phyloP scores from a whole-genome alignment of 352 stramenopile species.

The Pythium aquatile region DNA sequence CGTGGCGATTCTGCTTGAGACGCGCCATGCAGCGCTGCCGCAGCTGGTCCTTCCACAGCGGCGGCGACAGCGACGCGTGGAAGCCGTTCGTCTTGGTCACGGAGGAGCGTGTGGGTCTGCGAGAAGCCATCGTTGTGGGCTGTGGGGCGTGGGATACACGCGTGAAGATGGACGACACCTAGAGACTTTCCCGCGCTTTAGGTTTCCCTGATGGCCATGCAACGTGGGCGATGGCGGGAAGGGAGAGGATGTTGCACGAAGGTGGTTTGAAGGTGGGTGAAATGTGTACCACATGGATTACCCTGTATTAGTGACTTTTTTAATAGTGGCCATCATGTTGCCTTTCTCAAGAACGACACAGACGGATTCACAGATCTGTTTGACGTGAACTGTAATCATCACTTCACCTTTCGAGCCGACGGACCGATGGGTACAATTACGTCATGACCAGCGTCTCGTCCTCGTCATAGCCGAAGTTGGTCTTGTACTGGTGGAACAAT shows the following conservation, averaged over 20 bases:
- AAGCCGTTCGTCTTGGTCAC: conserved; percentile 25
- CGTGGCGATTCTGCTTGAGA: conserved; percentile 53
- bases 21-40: conserved; percentile 71
- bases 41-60: conserved; percentile 74
- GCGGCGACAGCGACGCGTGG: conserved; percentile 58
- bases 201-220: neutral
- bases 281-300: neutral
- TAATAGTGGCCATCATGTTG: neutral
- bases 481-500: conserved; percentile 72
- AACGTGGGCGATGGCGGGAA: neutral
- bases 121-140: conserved; percentile 9
- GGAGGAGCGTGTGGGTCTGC: conserved; percentile 6
- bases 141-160: neutral
- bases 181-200: neutral
- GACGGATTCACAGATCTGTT: neutral
- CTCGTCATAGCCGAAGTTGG: conserved; percentile 66
- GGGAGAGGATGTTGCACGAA: conserved; percentile 1
- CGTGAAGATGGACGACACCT: neutral
- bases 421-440: conserved; percentile 29
- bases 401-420: too few species aligned
- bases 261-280: neutral
- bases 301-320: neutral
- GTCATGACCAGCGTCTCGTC: conserved; percentile 71
- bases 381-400: neutral
- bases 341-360: neutral